Conservation (phyloP, 148 eudicot genomes). For the Spergularia marina region DNA sequence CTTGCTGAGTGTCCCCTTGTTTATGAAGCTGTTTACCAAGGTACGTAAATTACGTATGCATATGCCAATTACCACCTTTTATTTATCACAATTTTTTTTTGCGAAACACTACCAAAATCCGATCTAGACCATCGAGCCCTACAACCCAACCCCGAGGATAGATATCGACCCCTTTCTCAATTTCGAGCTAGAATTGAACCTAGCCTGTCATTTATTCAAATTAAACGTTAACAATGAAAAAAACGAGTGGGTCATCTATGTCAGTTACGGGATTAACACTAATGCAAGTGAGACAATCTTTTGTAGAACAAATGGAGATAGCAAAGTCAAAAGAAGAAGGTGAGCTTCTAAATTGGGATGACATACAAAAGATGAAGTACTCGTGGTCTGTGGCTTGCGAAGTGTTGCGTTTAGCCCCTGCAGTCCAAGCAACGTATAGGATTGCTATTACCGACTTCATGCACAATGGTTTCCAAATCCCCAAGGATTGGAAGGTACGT, state of each 20-base stretch:
- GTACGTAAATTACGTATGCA: background rate
- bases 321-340: conserved; percentile 28
- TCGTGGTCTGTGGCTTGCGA: conserved; percentile 35
- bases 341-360: conserved; percentile 35
- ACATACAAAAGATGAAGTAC: conserved; percentile 34
- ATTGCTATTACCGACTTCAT: conserved; percentile 30
- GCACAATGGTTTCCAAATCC: conserved; percentile 29
- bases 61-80: no score
- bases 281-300: background rate
- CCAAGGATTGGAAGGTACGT: conserved; percentile 37
- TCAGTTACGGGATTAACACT: no score
- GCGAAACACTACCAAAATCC: no score
- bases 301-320: conserved; percentile 37
- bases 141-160: no score
- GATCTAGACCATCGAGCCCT: no score
- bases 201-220: no score
- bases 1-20: conserved; percentile 32
- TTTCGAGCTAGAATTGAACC: no score
- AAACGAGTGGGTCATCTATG: no score
- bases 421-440: conserved; percentile 30
- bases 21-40: conserved; percentile 30
- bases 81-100: background rate
- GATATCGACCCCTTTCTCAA: no score
- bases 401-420: conserved; percentile 36
- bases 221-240: no score